Conservation (phyloP, 352 stramenopile species). For the Phytophthora litchii region DNA sequence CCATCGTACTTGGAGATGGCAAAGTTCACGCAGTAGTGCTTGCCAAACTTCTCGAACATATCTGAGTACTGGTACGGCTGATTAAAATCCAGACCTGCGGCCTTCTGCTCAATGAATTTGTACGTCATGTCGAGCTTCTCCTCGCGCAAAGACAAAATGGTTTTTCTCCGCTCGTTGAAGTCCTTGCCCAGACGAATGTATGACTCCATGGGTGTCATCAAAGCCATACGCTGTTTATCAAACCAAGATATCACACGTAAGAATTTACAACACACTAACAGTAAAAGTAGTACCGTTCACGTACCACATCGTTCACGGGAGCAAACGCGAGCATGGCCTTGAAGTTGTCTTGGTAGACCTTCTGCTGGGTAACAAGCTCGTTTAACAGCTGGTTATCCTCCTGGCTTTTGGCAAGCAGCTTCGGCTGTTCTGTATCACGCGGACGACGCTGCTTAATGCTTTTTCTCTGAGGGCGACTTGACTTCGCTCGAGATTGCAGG, state of each 20-base stretch:
- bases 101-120: constrained; percentile 82
- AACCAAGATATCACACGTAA: constrained; percentile 6
- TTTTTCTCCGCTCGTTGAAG: constrained; percentile 66
- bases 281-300: constrained; percentile 12
- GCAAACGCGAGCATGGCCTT: constrained; percentile 79
- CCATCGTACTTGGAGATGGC: constrained; percentile 76
- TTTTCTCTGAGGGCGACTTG: constrained; percentile 39
- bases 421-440: constrained; percentile 40
- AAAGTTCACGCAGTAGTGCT: constrained; percentile 82
- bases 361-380: constrained; percentile 67
- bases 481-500: constrained; percentile 58
- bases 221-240: constrained; percentile 51
- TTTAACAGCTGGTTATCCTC: constrained; percentile 59
- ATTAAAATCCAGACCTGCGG: constrained; percentile 53
- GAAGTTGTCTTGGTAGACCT: constrained; percentile 79
- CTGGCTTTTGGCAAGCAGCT: constrained; percentile 48
- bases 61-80: constrained; percentile 78
- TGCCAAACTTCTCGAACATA: constrained; percentile 84
- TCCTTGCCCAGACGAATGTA: constrained; percentile 71
- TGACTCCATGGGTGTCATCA: constrained; percentile 84
- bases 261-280: neutral
- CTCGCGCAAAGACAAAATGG: constrained; percentile 62
- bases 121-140: constrained; percentile 83
- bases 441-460: constrained; percentile 63
- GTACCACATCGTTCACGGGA: constrained; percentile 74